Evolutionary conservation across 805 yeast genomes (phyloP).

Genomic region (Ogataea henricii): DNA sequence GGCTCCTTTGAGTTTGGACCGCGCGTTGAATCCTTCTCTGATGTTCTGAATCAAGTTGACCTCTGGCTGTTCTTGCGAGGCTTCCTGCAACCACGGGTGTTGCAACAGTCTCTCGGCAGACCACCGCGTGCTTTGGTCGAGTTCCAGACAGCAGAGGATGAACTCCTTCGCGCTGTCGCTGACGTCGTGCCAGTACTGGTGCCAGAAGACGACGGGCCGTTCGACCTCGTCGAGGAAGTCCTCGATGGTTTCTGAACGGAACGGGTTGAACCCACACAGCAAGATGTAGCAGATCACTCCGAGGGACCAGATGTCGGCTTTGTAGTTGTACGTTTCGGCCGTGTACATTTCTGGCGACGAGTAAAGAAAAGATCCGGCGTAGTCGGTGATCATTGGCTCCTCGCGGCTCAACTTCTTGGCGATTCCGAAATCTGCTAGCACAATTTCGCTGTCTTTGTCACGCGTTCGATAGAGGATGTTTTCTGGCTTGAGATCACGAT

Average conservation of each 20-base stretch:
- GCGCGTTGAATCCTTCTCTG: slow-evolving; percentile 73
- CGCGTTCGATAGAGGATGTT: slow-evolving; percentile 64
- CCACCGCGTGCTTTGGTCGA: slow-evolving; percentile 62
- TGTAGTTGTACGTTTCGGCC: slow-evolving; percentile 39
- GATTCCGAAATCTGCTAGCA: slow-evolving; percentile 90
- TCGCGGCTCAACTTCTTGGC: slow-evolving; percentile 58
- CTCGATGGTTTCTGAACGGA: slow-evolving; percentile 26
- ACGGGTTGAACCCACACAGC: slow-evolving; percentile 20
- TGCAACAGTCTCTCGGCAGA: slow-evolving; percentile 60
- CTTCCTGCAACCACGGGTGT: slow-evolving; percentile 70
- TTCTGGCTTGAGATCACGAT: slow-evolving; percentile 73
- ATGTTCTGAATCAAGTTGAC: slow-evolving; percentile 77
- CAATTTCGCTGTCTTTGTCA: slow-evolving; percentile 57
- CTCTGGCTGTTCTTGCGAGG: slow-evolving; percentile 15
- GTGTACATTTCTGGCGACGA: slow-evolving; percentile 90
- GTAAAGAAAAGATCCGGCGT: slow-evolving; percentile 78
- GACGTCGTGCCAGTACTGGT: slow-evolving; percentile 11
- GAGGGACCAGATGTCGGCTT: slow-evolving; percentile 39
- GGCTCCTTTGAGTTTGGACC: slow-evolving; percentile 75
- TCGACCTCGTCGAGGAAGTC: slow-evolving; percentile 12
- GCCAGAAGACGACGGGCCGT: slow-evolving; percentile 9
- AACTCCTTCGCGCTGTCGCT: slow-evolving; percentile 69
- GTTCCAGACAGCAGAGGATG: slow-evolving; percentile 62
- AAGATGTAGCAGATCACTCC: slow-evolving; percentile 23
- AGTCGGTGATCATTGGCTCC: slow-evolving; percentile 17